Base-by-base conservation (phyloP, 805 yeast species). In the Lipomyces spencermartinsiae region DNA sequence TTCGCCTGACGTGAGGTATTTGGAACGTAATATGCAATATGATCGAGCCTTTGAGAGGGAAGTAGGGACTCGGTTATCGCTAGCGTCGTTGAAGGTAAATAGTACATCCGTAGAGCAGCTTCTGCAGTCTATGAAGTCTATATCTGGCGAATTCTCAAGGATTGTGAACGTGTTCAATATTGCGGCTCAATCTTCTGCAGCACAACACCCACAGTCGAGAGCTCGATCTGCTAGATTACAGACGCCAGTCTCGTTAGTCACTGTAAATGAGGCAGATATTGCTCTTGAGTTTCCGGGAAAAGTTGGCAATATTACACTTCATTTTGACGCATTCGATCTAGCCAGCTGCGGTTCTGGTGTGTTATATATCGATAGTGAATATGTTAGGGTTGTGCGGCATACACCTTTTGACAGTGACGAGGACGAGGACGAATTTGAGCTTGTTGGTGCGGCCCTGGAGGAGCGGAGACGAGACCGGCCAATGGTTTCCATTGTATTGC, bases 401-500 rank as follows among this genome's bases (percentile, higher is more conserved):
- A 25, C 65, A 9, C 59, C 59, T 5, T 46, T 37, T 22, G 59
- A 29, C 31, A 56, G 61, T 7, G 29, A 25, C 4, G 62, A 65
- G 1, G 65, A 62, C 4, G 46, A 29, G 29, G 66, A 53, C 12
- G 62, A 64, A 46, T 66, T 66, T 53, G 70, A 60, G 37, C 51
- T 69, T 10, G 22, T 69, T 7, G 71, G 70, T 2, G 34, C 68
- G 8, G 71, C 57, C 5, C 29, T 68, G 34, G 53, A 49, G 14
- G 65, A 68, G 39, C 57, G 59, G 7, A 29, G 29, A 19, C 37
- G 73, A 49, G 76, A 78, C 10, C 72, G 76, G 7, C 87, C 87
- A 1, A 75, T 82, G 64, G 68, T 85, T 0, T 81, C 82, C 1
- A 64, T 83, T 16, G 82, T 81, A 59, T 69, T 80, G 4, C 78